Conservation (phyloP, 2,329 filamentous ascomycete species). For the Pseudogymnoascus sp. region DNA sequence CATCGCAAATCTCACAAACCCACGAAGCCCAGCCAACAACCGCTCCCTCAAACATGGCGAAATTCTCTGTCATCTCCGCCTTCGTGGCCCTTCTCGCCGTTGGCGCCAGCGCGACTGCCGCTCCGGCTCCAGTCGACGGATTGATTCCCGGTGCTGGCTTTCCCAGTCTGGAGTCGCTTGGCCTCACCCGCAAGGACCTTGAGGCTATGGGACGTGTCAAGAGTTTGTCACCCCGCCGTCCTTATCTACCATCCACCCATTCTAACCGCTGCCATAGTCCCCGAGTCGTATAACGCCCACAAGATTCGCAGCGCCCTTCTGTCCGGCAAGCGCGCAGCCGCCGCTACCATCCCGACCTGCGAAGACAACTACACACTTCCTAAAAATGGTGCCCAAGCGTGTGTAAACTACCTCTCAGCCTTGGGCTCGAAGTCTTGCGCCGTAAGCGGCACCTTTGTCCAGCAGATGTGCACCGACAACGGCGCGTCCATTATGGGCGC, state of each 20-base stretch:
- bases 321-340: background rate
- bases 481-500: background rate
- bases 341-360: background rate
- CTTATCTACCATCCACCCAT: background rate
- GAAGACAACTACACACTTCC: background rate
- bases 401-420: background rate
- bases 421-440: background rate
- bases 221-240: background rate
- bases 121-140: background rate
- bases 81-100: background rate
- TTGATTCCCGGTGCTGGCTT: background rate
- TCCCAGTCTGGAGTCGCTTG: background rate
- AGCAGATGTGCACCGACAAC: background rate
- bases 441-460: background rate
- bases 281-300: slow-evolving; percentile 1
- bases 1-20: background rate
- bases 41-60: background rate
- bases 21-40: background rate
- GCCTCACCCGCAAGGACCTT: background rate
- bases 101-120: background rate
- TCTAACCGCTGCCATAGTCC: background rate
- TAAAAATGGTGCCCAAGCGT: background rate
- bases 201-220: background rate
- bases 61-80: background rate
- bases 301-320: background rate